Percentiles rank a stretch among this genome's conserved stretches.
These are phyloP conservation scores for Trichoderma polysporum DNA, from an alignment of 2,329 filamentous ascomycete species.

Conservation along the genomic window DNA sequence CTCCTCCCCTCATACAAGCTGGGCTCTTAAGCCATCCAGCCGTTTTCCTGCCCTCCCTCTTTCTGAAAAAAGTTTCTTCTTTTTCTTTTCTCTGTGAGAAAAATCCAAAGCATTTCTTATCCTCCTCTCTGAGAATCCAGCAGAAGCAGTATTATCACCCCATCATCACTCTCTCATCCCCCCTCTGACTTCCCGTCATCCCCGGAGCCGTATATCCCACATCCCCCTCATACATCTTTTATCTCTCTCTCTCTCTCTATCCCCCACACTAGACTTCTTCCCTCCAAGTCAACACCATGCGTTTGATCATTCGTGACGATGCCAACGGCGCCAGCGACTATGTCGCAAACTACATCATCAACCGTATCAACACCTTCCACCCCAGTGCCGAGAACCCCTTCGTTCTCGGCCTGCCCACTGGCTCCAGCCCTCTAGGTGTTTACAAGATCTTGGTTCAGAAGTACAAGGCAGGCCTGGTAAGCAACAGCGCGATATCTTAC, in stretches of 20 bases:
- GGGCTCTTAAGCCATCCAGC: conserved; percentile 19
- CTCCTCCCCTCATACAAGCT: conserved; percentile 14
- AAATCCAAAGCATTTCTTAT: not conserved
- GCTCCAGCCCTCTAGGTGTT: conserved; percentile 74
- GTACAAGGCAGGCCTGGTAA: conserved; percentile 64
- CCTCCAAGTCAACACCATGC: conserved; percentile 52
- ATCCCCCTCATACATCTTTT: not conserved
- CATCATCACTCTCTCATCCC: not conserved
- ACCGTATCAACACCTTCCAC: conserved; percentile 74
- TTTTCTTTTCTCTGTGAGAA: not conserved
- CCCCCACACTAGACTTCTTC: conserved; percentile 18
- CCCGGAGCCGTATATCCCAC: conserved; percentile 3
- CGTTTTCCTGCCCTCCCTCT: conserved; percentile 10
- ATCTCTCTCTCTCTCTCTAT: not conserved
- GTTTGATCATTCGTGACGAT: conserved; percentile 79
- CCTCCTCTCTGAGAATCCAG: not conserved
- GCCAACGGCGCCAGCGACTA: conserved; percentile 67
- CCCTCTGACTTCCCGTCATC: not conserved
- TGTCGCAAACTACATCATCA: conserved; percentile 79
- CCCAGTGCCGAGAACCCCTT: conserved; percentile 73
- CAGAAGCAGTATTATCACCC: not conserved
- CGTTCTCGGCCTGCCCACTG: conserved; percentile 79
- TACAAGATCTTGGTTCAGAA: conserved; percentile 73
- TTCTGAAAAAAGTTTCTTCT: conserved; percentile 9
- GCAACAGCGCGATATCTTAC: conserved; percentile 19